Base-by-base conservation (phyloP, 1,284 basidiomycete species). In the Anthracocystis setariae region DNA sequence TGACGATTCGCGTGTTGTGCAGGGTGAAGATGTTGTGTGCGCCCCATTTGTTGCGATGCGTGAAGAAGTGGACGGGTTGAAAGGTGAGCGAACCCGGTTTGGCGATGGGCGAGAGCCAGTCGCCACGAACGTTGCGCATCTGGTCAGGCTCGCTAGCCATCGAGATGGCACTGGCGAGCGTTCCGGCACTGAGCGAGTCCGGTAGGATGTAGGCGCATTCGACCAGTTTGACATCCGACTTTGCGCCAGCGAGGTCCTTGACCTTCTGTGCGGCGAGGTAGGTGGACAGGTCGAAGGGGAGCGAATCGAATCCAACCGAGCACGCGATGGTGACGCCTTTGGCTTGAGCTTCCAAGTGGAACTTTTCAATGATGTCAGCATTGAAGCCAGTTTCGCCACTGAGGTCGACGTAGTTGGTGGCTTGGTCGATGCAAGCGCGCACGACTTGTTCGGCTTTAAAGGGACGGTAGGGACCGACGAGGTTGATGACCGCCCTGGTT, bases 261-360 rank as follows among this genome's bases (percentile, higher is more conserved):
- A 87, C 83, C 1, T 85, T 86, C 48, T 84, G 84, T 33, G 86
- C 87, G 13, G 87, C 85, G 47, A 90, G 84, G 82, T 87, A 89
- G 0, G 88, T 87, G 8, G 85, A 81, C 21, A 89, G 79, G 80
- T 92, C 91, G 13, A 76, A 74, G n/a, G 81, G 84, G 46, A 76
- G 81, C 17, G 89, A 90, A 82, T 92, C 91, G 66, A 90, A 87
- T 0, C 90, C 91, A 61, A 88, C 90, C 3, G 87, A 85, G 12
- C 89, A 89, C 8, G 92, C 86, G 63, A 93, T 89, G 63, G 89
- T 86, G 1, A 90, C 84, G 18, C 87, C 86, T 0, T 88, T 89
- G 78, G 89, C 88, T 17, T 86, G 86, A 0, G 91, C 91, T 5
- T 86, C 77, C 72, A 87, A 89, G 82, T 92, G 89, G 74, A 86